Evolutionary conservation across 192 early-diverging fungal species (phyloP).

Genomic region (Spizellomyces sp.): DNA sequence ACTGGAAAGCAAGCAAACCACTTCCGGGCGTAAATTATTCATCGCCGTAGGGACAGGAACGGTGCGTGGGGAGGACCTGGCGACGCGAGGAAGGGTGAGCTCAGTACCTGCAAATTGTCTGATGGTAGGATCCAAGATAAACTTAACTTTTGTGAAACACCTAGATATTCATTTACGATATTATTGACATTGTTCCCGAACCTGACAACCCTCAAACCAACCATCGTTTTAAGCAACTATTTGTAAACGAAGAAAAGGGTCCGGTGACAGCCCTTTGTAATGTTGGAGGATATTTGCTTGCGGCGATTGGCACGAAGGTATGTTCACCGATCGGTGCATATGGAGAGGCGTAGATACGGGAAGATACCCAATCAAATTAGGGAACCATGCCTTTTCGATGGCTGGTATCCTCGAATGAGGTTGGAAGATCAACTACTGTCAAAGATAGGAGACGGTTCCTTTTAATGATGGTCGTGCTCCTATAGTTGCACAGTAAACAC

Average conservation of each 20-base stretch:
- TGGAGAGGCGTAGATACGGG: too few species aligned
- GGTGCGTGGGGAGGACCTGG: constrained; percentile 88
- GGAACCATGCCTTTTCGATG: too few species aligned
- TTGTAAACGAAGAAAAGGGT: constrained; percentile 81
- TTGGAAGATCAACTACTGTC: too few species aligned
- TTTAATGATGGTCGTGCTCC: too few species aligned
- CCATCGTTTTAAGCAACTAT: constrained; percentile 85
- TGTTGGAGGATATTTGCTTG: constrained; percentile 83
- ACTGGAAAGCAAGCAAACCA: constrained; percentile 83
- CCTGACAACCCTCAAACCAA: constrained; percentile 91
- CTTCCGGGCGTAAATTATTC: constrained; percentile 81
- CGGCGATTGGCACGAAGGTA: constrained; percentile 86
- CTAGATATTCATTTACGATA: constrained; percentile 87
- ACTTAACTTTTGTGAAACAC: constrained; percentile 1
- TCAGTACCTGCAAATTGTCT: background rate
- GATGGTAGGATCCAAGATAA: background rate
- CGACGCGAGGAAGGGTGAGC: constrained; percentile 78
- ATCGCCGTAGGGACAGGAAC: constrained; percentile 87
- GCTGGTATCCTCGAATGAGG: too few species aligned
- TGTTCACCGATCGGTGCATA: background rate
- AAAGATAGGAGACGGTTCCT: too few species aligned
- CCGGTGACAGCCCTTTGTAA: constrained; percentile 84
- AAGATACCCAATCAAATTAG: too few species aligned
- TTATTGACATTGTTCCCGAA: constrained; percentile 97
- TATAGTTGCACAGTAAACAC: too few species aligned